A percentile compares a stretch with the other conserved stretches of the same genome.
These are phyloP conservation scores for Colletotrichum salicis DNA, from an alignment of 2,329 filamentous ascomycete species.

Conservation along the genomic window DNA sequence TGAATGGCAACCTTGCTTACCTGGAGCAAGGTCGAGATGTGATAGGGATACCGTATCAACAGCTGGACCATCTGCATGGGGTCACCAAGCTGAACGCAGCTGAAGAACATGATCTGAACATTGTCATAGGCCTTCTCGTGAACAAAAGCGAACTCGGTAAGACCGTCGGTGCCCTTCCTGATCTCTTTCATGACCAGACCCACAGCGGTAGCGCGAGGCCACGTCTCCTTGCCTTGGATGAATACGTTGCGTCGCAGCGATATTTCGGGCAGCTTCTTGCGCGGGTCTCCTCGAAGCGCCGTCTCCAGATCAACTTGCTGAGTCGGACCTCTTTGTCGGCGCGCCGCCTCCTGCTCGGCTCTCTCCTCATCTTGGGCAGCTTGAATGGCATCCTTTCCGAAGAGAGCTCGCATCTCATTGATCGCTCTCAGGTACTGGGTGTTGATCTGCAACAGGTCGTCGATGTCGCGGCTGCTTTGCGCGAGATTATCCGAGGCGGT, in stretches of 20 bases:
- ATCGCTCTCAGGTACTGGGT: conserved; percentile 82
- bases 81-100: conserved; percentile 83
- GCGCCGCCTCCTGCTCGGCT: conserved; percentile 50
- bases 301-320: conserved; percentile 68
- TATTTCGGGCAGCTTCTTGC: conserved; percentile 74
- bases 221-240: conserved; percentile 86
- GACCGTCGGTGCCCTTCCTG: conserved; percentile 57
- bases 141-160: conserved; percentile 79
- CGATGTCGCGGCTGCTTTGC: conserved; percentile 37
- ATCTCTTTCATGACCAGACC: conserved; percentile 83
- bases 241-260: conserved; percentile 83
- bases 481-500: conserved; percentile 20
- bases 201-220: conserved; percentile 82
- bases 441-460: conserved; percentile 60
- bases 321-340: conserved; percentile 48
- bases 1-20: conserved; percentile 93
- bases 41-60: conserved; percentile 73
- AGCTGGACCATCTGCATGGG: conserved; percentile 84
- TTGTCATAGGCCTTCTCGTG: conserved; percentile 80
- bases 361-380: conserved; percentile 62
- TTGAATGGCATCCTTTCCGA: conserved; percentile 67
- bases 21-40: conserved; percentile 92
- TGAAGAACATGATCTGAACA: conserved; percentile 80
- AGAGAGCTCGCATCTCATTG: conserved; percentile 85
- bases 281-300: conserved; percentile 64